phyloP scores from a whole-genome alignment of 2,329 filamentous ascomycete species.

The Cladosporium halotolerans region DNA sequence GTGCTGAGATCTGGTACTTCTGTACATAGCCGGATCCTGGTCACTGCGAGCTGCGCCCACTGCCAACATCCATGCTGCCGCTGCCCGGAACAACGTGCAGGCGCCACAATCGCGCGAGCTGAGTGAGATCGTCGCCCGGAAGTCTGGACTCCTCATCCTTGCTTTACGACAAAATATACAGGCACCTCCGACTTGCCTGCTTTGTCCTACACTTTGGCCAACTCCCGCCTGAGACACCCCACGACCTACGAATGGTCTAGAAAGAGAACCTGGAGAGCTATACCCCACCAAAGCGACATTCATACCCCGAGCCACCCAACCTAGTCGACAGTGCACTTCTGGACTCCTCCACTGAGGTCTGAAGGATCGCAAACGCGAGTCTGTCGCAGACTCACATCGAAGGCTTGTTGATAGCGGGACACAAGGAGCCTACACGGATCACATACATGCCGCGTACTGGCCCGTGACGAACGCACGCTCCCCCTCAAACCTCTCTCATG shows the following conservation, averaged over 20 bases:
- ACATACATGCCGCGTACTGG: constrained; percentile 8
- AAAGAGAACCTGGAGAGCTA: too few relatives aligned
- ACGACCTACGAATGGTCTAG: not conserved
- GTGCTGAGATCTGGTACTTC: not conserved
- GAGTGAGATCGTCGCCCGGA: not conserved
- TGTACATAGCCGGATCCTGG: not conserved
- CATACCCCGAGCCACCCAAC: too few relatives aligned
- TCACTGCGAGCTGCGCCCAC: not conserved
- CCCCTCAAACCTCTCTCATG: constrained; percentile 30
- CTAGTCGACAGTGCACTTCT: too few relatives aligned
- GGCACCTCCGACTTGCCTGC: not conserved
- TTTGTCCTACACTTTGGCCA: not conserved
- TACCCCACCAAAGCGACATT: too few relatives aligned
- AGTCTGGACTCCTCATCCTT: constrained; percentile 2
- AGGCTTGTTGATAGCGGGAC: too few relatives aligned
- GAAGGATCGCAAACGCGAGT: too few relatives aligned
- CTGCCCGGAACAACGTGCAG: constrained; percentile 1
- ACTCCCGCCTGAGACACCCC: not conserved
- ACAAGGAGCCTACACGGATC: too few relatives aligned
- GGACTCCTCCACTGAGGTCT: too few relatives aligned
- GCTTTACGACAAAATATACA: constrained; percentile 3
- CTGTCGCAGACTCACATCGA: too few relatives aligned
- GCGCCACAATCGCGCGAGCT: constrained; percentile 6
- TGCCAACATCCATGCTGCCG: not conserved
- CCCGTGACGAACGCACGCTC: not conserved